Evolutionary conservation across 2,329 filamentous ascomycete genomes (phyloP), one percentile per base, ranked within the genome.

Genomic region (Aspergillus fischeri): DNA sequence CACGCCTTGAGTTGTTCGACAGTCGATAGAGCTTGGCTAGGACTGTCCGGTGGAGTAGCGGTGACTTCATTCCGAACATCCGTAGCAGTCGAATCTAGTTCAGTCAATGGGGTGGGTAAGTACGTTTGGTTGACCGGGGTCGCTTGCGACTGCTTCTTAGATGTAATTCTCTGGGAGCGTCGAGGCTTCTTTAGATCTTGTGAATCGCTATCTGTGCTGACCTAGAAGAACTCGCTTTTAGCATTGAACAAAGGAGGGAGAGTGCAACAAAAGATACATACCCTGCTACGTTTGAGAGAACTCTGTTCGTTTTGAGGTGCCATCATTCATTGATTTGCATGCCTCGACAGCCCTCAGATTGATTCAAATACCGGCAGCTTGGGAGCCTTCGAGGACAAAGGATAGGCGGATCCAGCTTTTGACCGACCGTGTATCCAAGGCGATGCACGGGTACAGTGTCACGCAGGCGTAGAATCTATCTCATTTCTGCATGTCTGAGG

Each of bases 171-270:
- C 63, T 90, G 81, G 48, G 90, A 92, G 57, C 91, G 86, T 61
- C 93, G 88, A 58, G 89, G 86, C 74, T 96, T 96, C 82, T 97
- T 97, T 61, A 82, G 78, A 60, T 92, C 88, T 61, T 76, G 73
- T 42, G 68, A 69, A 65, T 84, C 81, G 55, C 87, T 84, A 65
- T 84, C 86, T 52, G 83, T 79, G 45, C 88, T 90, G 65, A 80
- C 83, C 89, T 92, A 75, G 63, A 70, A 50, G 32, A 58, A 53
- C 54, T 65, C 61, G 63, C 67, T 56, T 70, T 64, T 54, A 62
- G 63, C 21, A 60, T 53, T 59, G 11, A 65, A 53, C 38, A 62
- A 56, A 58, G 57, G 60, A 60, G 61, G 56, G 52, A 60, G 32
- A 1, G 32, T 29, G 28, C 11, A 35, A 57, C 54, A 58, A 63